Evolutionary conservation across 2,329 filamentous ascomycete genomes (phyloP).

Genomic region (Colletotrichum costaricense): DNA sequence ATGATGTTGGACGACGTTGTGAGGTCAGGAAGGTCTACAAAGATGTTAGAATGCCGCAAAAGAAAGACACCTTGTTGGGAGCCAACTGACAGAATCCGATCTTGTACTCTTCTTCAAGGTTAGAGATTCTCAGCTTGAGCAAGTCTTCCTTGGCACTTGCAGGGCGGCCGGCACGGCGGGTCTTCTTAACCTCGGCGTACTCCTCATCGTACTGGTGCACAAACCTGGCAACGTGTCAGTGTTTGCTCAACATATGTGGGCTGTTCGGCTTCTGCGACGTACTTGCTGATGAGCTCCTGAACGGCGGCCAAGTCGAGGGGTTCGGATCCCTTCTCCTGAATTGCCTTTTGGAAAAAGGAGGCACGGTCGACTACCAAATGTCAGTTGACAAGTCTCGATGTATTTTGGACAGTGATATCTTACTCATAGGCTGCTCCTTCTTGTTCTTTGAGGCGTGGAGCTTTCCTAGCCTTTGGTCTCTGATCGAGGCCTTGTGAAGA

Average conservation of each 20-base stretch:
- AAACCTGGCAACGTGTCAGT: slow-evolving; percentile 60
- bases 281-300: slow-evolving; percentile 72
- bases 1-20: slow-evolving; percentile 72
- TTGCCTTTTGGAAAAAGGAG: slow-evolving; percentile 76
- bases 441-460: slow-evolving; percentile 77
- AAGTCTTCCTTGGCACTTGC: slow-evolving; percentile 81
- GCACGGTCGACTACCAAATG: slow-evolving; percentile 48
- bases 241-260: not conserved
- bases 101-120: slow-evolving; percentile 82
- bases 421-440: slow-evolving; percentile 80
- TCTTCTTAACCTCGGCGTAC: slow-evolving; percentile 71
- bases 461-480: slow-evolving; percentile 86
- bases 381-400: not conserved
- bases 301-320: slow-evolving; percentile 67
- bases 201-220: slow-evolving; percentile 79
- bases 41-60: not conserved
- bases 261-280: slow-evolving; percentile 39
- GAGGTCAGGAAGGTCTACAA: slow-evolving; percentile 74
- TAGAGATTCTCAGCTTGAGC: slow-evolving; percentile 76
- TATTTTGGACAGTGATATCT: slow-evolving; percentile 36
- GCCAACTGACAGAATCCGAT: slow-evolving; percentile 79
- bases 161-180: slow-evolving; percentile 82
- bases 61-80: not conserved
- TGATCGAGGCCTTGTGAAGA: slow-evolving; percentile 80
- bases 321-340: slow-evolving; percentile 62